Conservation (phyloP, 495 filamentous ascomycete species). For the Talaromyces thailandensis region DNA sequence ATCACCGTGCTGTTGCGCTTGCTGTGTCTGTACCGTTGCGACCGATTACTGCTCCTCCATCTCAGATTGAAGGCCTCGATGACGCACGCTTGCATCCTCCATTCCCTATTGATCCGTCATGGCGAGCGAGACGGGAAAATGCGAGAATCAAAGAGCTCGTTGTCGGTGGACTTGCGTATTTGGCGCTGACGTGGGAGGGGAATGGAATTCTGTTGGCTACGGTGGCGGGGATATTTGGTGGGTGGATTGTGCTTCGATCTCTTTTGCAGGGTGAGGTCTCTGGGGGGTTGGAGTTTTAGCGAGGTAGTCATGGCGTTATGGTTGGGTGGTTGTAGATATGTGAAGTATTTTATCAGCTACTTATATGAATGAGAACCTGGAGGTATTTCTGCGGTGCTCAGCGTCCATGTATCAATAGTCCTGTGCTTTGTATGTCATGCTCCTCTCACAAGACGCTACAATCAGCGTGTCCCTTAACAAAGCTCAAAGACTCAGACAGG, state of each 20-base stretch:
- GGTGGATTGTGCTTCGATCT: slow-evolving; percentile 36
- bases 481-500: not conserved
- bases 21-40: slow-evolving; percentile 48
- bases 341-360: not conserved
- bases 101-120: slow-evolving; percentile 45
- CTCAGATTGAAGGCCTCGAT: slow-evolving; percentile 10
- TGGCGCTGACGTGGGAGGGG: slow-evolving; percentile 54
- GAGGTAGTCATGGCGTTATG: not conserved
- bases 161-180: slow-evolving; percentile 48
- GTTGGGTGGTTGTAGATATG: not conserved
- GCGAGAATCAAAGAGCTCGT: slow-evolving; percentile 48
- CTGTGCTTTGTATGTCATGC: too few species aligned
- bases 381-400: not conserved
- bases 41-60: slow-evolving; percentile 13
- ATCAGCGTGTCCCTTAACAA: too few species aligned
- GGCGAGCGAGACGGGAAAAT: slow-evolving; percentile 35
- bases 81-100: slow-evolving; percentile 31
- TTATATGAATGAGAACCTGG: not conserved
- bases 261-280: slow-evolving; percentile 12
- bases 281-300: not conserved
- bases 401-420: not conserved
- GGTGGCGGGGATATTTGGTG: slow-evolving; percentile 31
- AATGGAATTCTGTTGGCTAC: slow-evolving; percentile 38
- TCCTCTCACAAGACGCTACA: too few species aligned
- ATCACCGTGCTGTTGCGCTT: slow-evolving; percentile 77